A percentile compares a stretch with the other conserved stretches of the same genome.
These are phyloP conservation scores for Bipolaris sorokiniana DNA, from an alignment of 2,329 filamentous ascomycete species.

Conservation along the genomic window DNA sequence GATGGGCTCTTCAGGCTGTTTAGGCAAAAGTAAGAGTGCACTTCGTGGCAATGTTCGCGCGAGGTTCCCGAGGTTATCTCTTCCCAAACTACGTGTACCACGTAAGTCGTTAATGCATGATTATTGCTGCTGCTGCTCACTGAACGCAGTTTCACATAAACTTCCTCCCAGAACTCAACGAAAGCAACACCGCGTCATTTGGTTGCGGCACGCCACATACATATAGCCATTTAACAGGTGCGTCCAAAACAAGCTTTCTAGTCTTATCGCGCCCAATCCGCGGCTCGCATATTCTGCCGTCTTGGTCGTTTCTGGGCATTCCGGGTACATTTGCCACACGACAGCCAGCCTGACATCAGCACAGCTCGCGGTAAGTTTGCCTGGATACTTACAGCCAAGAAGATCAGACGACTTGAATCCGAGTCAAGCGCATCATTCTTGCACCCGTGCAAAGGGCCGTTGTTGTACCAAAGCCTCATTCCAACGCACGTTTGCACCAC, in stretches of 20 bases:
- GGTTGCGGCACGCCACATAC: not conserved
- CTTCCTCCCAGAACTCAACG: not conserved
- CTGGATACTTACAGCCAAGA: not conserved
- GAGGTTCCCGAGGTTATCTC: not conserved
- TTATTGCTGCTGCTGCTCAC: not conserved
- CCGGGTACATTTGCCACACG: constrained; percentile 5
- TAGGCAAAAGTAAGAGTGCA: constrained; percentile 8
- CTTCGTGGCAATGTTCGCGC: constrained; percentile 3
- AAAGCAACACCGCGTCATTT: not conserved
- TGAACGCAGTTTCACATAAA: no score
- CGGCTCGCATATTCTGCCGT: constrained; percentile 13
- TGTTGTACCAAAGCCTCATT: not conserved
- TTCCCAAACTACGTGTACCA: not conserved
- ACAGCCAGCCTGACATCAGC: not conserved
- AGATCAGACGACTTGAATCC: not conserved
- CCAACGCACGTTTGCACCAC: not conserved
- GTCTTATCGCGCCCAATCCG: constrained; percentile 6
- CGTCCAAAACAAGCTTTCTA: constrained; percentile 12
- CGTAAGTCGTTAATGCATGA: not conserved
- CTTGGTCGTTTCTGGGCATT: constrained; percentile 20
- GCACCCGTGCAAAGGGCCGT: not conserved
- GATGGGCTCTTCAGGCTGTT: constrained; percentile 5
- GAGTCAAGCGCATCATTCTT: not conserved
- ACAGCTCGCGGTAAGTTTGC: not conserved
- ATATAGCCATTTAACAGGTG: not conserved